Evolutionary conservation across 352 stramenopile species (phyloP).

Genomic region (Phytopythium kandeliae): DNA sequence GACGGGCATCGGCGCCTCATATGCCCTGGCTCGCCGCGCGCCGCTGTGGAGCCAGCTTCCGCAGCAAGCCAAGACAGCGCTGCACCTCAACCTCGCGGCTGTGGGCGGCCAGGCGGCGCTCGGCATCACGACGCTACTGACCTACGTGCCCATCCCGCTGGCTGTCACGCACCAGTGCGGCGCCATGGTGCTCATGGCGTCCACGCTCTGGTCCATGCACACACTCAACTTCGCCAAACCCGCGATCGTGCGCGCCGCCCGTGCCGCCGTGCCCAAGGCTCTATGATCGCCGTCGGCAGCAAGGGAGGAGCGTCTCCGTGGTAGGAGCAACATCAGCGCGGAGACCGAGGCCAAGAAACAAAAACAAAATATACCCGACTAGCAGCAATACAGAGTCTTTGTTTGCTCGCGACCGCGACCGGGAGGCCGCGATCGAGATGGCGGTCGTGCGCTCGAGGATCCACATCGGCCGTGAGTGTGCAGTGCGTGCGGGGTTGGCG

Average conservation of each 20-base stretch:
- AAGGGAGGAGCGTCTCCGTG: background rate
- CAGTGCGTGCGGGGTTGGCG: no score
- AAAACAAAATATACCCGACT: no score
- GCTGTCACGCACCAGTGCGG: conserved; percentile 96
- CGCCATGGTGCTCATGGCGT: conserved; percentile 93
- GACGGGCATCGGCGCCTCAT: conserved; percentile 56
- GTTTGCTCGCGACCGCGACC: no score
- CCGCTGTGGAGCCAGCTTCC: conserved; percentile 87
- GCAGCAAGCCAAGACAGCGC: conserved; percentile 56
- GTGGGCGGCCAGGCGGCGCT: conserved; percentile 85
- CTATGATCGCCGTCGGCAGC: conserved; percentile 7
- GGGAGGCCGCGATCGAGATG: no score
- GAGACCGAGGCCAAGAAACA: no score
- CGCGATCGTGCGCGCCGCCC: conserved; percentile 25
- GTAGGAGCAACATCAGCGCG: no score
- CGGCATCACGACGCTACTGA: conserved; percentile 96
- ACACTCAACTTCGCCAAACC: conserved; percentile 83
- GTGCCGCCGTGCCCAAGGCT: conserved; percentile 32
- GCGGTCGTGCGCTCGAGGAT: no score
- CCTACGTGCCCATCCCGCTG: conserved; percentile 95
- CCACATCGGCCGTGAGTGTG: no score
- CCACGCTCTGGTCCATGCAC: conserved; percentile 90
- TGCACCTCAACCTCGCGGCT: conserved; percentile 76
- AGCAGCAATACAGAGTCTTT: no score
- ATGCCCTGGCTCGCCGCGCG: conserved; percentile 55